Conservation (phyloP, 2,329 filamentous ascomycete species). For the Alternaria sp. region DNA sequence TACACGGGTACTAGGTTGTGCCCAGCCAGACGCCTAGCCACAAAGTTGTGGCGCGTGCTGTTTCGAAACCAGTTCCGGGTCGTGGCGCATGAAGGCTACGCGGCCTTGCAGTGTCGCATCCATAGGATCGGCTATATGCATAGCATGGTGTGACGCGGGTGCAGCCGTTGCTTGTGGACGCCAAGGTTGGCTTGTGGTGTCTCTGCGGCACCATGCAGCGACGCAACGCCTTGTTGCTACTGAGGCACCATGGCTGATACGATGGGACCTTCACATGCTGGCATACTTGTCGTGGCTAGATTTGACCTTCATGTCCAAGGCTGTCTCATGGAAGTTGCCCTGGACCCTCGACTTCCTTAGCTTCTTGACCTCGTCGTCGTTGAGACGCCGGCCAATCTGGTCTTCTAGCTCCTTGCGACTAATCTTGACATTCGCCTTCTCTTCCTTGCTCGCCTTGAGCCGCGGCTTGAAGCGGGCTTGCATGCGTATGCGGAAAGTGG, state of each 20-base stretch:
- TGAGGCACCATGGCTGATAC: background rate
- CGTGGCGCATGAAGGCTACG: slow-evolving; percentile 21
- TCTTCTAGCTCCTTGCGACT: slow-evolving; percentile 85
- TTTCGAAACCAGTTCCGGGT: slow-evolving; percentile 9
- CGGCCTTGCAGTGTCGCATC: slow-evolving; percentile 7
- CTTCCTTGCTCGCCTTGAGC: slow-evolving; percentile 80
- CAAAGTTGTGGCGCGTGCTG: slow-evolving; percentile 17
- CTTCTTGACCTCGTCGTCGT: slow-evolving; percentile 85
- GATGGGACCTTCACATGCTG: slow-evolving; percentile 23
- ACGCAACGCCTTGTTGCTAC: background rate
- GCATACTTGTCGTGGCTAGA: slow-evolving; percentile 69
- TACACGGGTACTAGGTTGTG: background rate
- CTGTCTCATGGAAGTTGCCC: slow-evolving; percentile 87
- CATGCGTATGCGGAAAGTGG: slow-evolving; percentile 85
- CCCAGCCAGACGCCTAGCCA: slow-evolving; percentile 21
- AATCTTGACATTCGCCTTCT: slow-evolving; percentile 85
- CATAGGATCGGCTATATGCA: slow-evolving; percentile 11
- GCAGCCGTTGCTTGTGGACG: slow-evolving; percentile 12
- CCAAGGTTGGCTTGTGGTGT: slow-evolving; percentile 9
- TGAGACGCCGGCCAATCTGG: slow-evolving; percentile 76
- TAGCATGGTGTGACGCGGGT: slow-evolving; percentile 14
- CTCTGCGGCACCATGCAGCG: background rate
- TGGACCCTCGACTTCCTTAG: slow-evolving; percentile 85
- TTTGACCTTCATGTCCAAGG: slow-evolving; percentile 89
- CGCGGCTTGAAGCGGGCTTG: slow-evolving; percentile 92